A percentile compares a stretch with the other conserved stretches of the same genome.
These are phyloP conservation scores for Tetraselmis striata DNA, from an alignment of 139 green algal species.

Conservation along the genomic window DNA sequence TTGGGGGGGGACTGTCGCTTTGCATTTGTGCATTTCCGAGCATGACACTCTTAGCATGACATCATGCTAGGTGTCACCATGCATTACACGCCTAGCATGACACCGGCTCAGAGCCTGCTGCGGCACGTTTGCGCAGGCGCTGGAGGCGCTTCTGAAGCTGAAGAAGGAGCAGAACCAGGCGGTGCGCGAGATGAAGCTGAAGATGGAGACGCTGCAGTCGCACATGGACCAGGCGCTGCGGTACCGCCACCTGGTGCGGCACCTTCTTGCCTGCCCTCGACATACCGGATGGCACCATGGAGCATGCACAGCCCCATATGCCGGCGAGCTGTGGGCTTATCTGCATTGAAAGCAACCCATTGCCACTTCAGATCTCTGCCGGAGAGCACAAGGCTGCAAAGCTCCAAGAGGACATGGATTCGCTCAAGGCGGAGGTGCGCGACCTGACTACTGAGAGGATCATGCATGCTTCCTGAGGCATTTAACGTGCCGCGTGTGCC, in stretches of 20 bases:
- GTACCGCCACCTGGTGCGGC: background rate
- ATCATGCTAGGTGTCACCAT: too few species aligned
- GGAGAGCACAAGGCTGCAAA: slow-evolving; percentile 7
- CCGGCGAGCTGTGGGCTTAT: too few species aligned
- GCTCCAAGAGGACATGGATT: slow-evolving; percentile 4
- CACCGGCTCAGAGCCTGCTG: too few species aligned
- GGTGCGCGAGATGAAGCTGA: slow-evolving; percentile 54
- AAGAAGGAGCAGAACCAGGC: slow-evolving; percentile 59
- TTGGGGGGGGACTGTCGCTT: background rate
- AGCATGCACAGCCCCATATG: background rate
- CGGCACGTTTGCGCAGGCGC: slow-evolving; percentile 42
- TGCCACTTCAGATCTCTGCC: background rate
- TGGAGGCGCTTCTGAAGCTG: slow-evolving; percentile 87
- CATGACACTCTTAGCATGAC: background rate
- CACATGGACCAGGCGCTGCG: slow-evolving; percentile 35
- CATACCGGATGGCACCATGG: background rate
- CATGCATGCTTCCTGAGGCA: too few species aligned
- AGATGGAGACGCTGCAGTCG: slow-evolving; percentile 63
- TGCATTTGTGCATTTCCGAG: background rate
- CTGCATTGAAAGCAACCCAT: too few species aligned
- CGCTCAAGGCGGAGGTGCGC: background rate
- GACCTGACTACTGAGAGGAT: too few species aligned
- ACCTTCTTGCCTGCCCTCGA: background rate
- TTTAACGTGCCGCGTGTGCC: too few species aligned
- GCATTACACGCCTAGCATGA: too few species aligned